phyloP scores from a whole-genome alignment of 208 protist genomes.

The Trypanosoma melophagium region DNA sequence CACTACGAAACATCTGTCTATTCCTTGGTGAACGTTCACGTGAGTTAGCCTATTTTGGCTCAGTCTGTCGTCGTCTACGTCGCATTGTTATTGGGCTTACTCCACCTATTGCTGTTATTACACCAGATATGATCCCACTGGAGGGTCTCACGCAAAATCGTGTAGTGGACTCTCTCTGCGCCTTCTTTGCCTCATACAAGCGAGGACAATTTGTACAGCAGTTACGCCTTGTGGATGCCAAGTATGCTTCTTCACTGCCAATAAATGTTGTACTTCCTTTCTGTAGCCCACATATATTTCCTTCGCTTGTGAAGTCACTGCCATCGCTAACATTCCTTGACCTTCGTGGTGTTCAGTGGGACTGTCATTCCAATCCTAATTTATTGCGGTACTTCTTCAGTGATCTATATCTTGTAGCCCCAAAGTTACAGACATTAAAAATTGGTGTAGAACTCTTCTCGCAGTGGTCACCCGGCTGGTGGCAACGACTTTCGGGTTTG shows the following conservation, averaged over 20 bases:
- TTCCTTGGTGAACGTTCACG: constrained; percentile 36
- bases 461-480: constrained; percentile 76
- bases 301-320: constrained; percentile 47
- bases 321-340: constrained; percentile 58
- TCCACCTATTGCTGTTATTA: constrained; percentile 13
- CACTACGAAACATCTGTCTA: constrained; percentile 35
- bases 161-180: constrained; percentile 29
- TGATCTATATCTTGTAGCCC: constrained; percentile 68
- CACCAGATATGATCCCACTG: constrained; percentile 49
- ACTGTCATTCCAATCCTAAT: constrained; percentile 13
- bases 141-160: constrained; percentile 21
- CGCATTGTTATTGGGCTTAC: constrained; percentile 29
- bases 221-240: constrained; percentile 35
- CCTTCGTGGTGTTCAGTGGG: constrained; percentile 67
- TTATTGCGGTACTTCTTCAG: constrained; percentile 53
- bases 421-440: constrained; percentile 56
- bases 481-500: constrained; percentile 55
- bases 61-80: constrained; percentile 55
- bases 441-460: constrained; percentile 51
- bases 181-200: constrained; percentile 40
- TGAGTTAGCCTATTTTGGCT: constrained; percentile 34
- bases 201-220: constrained; percentile 45
- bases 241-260: constrained; percentile 29
- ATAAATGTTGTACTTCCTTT: constrained; percentile 16
- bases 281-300: constrained; percentile 27